These are phyloP conservation scores for Boletus vermiculosoides DNA, from an alignment of 768 basidiomycete species.

Conservation along the genomic window DNA sequence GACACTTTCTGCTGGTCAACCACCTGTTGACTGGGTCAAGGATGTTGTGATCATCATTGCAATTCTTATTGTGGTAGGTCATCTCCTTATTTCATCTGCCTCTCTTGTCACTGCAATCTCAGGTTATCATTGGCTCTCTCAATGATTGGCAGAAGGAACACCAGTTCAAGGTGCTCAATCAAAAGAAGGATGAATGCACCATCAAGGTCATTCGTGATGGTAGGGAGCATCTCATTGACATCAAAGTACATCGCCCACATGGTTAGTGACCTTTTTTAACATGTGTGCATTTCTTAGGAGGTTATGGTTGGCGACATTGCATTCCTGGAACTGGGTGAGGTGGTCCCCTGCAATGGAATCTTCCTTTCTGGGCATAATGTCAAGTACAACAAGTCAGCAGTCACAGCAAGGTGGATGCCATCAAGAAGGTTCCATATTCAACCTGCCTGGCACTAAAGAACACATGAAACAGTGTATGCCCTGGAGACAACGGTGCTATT, in stretches of 20 bases:
- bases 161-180: conserved; percentile 92
- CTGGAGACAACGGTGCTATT: conserved; percentile 24
- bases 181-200: conserved; percentile 91
- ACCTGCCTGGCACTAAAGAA: conserved; percentile 60
- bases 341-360: conserved; percentile 94
- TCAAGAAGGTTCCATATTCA: conserved; percentile 82
- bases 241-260: conserved; percentile 51
- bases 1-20: conserved; percentile 52
- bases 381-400: conserved; percentile 93
- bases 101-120: background rate
- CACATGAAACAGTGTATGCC: conserved; percentile 23
- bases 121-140: conserved; percentile 91
- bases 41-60: conserved; percentile 82
- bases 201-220: conserved; percentile 81
- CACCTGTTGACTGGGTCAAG: conserved; percentile 96
- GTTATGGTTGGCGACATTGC: conserved; percentile 94
- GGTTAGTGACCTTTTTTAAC: conserved; percentile 4
- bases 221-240: conserved; percentile 67
- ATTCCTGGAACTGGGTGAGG: conserved; percentile 90
- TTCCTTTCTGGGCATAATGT: conserved; percentile 92
- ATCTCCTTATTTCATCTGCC: background rate
- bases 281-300: conserved; percentile 48
- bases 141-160: conserved; percentile 99
- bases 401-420: conserved; percentile 95
- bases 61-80: conserved; percentile 66